Percentiles rank a stretch among this genome's conserved stretches.
Conservation (phyloP, 257 asterid genomes). For the Asclepias syriaca region DNA sequence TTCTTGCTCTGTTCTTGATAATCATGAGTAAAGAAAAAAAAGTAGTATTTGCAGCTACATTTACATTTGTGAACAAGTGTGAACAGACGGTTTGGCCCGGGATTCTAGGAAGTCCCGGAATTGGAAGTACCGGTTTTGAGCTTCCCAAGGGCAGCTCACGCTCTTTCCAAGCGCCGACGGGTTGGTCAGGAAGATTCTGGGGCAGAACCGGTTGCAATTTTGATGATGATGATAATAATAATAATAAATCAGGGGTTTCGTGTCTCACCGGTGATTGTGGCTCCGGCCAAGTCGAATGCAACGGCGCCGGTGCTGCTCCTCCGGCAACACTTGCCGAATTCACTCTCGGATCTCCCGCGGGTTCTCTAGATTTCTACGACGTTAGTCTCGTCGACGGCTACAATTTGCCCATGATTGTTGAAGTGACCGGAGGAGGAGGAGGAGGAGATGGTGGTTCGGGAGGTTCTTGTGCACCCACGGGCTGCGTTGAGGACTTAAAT, state of each 20-base stretch:
- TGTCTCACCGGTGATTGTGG: conserved; percentile 77
- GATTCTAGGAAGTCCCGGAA: conserved; percentile 43
- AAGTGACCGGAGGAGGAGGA: conserved; percentile 47
- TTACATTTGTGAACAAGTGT: conserved; percentile 67
- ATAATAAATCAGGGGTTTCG: conserved; percentile 34
- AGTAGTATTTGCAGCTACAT: conserved; percentile 32
- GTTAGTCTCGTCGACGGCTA: conserved; percentile 81
- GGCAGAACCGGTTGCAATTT: conserved; percentile 66
- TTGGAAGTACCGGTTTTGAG: conserved; percentile 63
- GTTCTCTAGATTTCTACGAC: conserved; percentile 70
- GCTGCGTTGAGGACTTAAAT: conserved; percentile 61
- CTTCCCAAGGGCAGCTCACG: conserved; percentile 50
- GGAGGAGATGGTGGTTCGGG: conserved; percentile 38
- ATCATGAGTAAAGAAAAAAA: conserved; percentile 6
- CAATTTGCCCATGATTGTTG: conserved; percentile 67
- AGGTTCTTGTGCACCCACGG: conserved; percentile 48
- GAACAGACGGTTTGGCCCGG: conserved; percentile 75
- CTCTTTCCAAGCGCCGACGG: conserved; percentile 57
- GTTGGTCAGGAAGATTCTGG: conserved; percentile 90
- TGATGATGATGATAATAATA: conserved; percentile 37
- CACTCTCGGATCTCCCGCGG: conserved; percentile 55
- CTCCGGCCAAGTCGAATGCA: conserved; percentile 61
- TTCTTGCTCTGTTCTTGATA: conserved; percentile 15
- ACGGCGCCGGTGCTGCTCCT: conserved; percentile 65
- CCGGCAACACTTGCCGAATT: conserved; percentile 79